These are phyloP conservation scores for Metarhizium robertsii DNA, from an alignment of 2,329 filamentous ascomycete genomes.

Conservation along the genomic window DNA sequence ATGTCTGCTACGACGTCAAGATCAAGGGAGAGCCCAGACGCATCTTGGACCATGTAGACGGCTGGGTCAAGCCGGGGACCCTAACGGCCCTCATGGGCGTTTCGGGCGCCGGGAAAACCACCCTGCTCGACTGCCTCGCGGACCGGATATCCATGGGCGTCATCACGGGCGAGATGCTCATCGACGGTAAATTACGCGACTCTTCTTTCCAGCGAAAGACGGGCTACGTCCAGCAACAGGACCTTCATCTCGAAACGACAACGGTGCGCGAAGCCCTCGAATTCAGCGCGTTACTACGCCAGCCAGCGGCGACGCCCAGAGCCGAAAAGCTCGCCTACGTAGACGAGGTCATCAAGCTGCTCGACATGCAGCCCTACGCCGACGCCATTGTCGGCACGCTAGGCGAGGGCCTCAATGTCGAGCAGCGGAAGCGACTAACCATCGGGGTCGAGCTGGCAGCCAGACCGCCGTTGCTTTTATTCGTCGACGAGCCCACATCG, in stretches of 20 bases:
- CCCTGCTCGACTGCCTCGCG: slow-evolving; percentile 53
- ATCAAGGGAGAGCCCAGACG: no score
- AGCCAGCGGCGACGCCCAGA: slow-evolving; percentile 52
- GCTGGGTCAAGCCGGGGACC: no score
- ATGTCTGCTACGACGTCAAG: no score
- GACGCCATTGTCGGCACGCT: slow-evolving; percentile 40
- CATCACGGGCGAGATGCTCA: slow-evolving; percentile 59
- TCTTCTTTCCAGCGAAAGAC: slow-evolving; percentile 62
- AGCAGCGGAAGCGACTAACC: slow-evolving; percentile 41
- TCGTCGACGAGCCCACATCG: slow-evolving; percentile 44
- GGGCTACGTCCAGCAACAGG: slow-evolving; percentile 62
- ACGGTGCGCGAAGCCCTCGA: slow-evolving; percentile 38
- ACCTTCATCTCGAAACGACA: slow-evolving; percentile 31
- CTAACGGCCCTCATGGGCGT: slow-evolving; percentile 18
- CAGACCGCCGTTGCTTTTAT: slow-evolving; percentile 37
- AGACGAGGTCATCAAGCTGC: slow-evolving; percentile 31
- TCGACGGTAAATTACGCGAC: slow-evolving; percentile 58
- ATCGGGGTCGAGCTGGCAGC: slow-evolving; percentile 39
- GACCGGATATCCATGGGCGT: slow-evolving; percentile 65
- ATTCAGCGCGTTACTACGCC: slow-evolving; percentile 34
- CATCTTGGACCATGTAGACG: no score
- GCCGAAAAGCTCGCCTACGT: slow-evolving; percentile 70
- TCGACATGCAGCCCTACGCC: slow-evolving; percentile 43
- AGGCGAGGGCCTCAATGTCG: slow-evolving; percentile 36
- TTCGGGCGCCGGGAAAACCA: slow-evolving; percentile 49